phyloP scores from a whole-genome alignment of 176 grass and related monocot species.

The Eleusine indica region DNA sequence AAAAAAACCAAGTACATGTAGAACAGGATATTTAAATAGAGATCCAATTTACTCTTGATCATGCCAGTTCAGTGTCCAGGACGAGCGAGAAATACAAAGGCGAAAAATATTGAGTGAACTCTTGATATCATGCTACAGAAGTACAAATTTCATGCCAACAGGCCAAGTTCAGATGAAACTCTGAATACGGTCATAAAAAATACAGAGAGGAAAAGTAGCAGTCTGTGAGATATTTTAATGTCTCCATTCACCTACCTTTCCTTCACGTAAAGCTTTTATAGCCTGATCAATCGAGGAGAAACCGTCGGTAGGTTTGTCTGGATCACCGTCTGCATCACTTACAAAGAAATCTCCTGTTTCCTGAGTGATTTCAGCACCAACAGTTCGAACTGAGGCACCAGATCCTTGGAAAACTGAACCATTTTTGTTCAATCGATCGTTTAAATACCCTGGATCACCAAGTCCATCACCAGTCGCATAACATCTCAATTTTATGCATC shows the following conservation, averaged over 20 bases:
- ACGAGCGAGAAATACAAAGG: slow-evolving; percentile 1
- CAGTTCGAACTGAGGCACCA: slow-evolving; percentile 54
- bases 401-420: slow-evolving; percentile 56
- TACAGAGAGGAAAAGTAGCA: background rate
- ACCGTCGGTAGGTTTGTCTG: slow-evolving; percentile 72
- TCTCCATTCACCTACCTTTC: slow-evolving; percentile 54
- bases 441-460: slow-evolving; percentile 30
- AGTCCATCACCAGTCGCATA: slow-evolving; percentile 50
- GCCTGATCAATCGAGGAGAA: slow-evolving; percentile 87
- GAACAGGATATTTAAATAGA: background rate
- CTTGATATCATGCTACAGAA: background rate
- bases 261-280: slow-evolving; percentile 55
- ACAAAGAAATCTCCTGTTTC: slow-evolving; percentile 85
- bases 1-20: background rate
- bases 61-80: background rate
- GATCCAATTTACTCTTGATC: background rate
- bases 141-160: background rate
- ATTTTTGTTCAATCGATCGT: slow-evolving; percentile 59
- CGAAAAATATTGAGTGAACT: background rate
- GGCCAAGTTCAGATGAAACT: background rate
- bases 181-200: background rate
- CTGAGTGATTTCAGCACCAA: slow-evolving; percentile 87
- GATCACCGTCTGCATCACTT: slow-evolving; percentile 82
- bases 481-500: slow-evolving; percentile 59
- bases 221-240: background rate